Percentiles rank a stretch among this genome's conserved stretches.
These are phyloP conservation scores for Dryas drummondii DNA, from an alignment of 306 rosid species.

Conservation along the genomic window DNA sequence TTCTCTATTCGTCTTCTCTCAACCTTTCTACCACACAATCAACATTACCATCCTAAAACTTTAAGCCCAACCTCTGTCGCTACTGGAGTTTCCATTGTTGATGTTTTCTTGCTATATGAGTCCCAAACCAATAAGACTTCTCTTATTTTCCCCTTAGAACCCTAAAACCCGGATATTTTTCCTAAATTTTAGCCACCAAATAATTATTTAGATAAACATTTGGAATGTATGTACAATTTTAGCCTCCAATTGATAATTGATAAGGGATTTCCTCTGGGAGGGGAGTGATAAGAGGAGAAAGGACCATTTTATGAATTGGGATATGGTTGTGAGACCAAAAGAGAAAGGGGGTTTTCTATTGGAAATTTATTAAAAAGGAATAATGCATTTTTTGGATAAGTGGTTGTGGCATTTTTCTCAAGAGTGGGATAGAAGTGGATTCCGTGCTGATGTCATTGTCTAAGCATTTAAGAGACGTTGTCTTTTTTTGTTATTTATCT, in stretches of 20 bases:
- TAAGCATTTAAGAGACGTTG: too few species aligned
- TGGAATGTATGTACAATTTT: not conserved
- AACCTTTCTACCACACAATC: not conserved
- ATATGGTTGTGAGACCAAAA: not conserved
- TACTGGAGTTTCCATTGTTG: not conserved
- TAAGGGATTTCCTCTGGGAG: not conserved
- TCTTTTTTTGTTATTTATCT: too few species aligned
- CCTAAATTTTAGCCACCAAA: not conserved
- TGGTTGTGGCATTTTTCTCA: too few species aligned
- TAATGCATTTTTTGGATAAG: too few species aligned
- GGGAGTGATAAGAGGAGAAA: not conserved
- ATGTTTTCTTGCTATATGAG: not conserved
- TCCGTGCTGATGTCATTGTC: too few species aligned
- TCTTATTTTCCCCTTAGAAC: not conserved
- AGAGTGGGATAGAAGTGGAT: too few species aligned
- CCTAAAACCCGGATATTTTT: not conserved
- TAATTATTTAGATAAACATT: not conserved
- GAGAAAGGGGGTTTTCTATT: not conserved
- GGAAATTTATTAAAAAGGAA: not conserved
- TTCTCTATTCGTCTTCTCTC: not conserved
- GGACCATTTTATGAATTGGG: slow-evolving; percentile 1
- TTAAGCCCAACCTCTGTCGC: not conserved
- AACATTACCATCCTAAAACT: not conserved
- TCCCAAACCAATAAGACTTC: not conserved
- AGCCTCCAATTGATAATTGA: not conserved